phyloP scores from a whole-genome alignment of 371 early-diverging fungal genomes.

The Mortierella sp. region DNA sequence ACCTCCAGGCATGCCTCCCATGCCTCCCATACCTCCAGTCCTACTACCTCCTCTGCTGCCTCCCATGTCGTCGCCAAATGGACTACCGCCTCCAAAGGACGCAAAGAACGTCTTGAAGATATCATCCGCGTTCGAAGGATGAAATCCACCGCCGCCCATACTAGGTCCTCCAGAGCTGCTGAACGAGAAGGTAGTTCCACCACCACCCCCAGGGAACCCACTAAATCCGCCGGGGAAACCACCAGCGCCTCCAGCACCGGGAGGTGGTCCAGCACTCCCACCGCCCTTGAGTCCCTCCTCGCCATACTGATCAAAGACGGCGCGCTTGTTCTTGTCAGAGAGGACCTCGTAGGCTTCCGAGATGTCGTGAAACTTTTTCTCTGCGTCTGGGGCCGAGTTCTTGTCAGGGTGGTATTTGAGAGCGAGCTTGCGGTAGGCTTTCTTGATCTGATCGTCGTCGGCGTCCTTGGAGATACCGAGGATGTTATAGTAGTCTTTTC shows the following conservation, averaged over 20 bases:
- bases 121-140: slow-evolving; percentile 92
- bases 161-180: slow-evolving; percentile 49
- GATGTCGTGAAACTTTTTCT: slow-evolving; percentile 89
- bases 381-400: slow-evolving; percentile 58
- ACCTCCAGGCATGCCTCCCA: slow-evolving; percentile 31
- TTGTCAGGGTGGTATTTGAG: slow-evolving; percentile 93
- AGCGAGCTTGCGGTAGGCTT: slow-evolving; percentile 94
- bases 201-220: slow-evolving; percentile 64
- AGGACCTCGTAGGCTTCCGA: slow-evolving; percentile 95
- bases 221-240: slow-evolving; percentile 68
- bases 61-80: slow-evolving; percentile 59
- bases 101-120: slow-evolving; percentile 93
- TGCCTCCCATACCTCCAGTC: slow-evolving; percentile 58
- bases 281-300: slow-evolving; percentile 92
- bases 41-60: slow-evolving; percentile 58
- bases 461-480: slow-evolving; percentile 91
- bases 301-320: slow-evolving; percentile 91
- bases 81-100: slow-evolving; percentile 71
- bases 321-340: slow-evolving; percentile 91
- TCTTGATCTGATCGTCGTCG: slow-evolving; percentile 89
- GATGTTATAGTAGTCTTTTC: slow-evolving; percentile 92
- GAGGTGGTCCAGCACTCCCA: slow-evolving; percentile 46
- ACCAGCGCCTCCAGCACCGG: slow-evolving; percentile 61
- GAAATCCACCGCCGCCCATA: slow-evolving; percentile 71
- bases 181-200: slow-evolving; percentile 70